Evolutionary conservation across 306 rosid genomes (phyloP).

Genomic region (Sindora glabra): DNA sequence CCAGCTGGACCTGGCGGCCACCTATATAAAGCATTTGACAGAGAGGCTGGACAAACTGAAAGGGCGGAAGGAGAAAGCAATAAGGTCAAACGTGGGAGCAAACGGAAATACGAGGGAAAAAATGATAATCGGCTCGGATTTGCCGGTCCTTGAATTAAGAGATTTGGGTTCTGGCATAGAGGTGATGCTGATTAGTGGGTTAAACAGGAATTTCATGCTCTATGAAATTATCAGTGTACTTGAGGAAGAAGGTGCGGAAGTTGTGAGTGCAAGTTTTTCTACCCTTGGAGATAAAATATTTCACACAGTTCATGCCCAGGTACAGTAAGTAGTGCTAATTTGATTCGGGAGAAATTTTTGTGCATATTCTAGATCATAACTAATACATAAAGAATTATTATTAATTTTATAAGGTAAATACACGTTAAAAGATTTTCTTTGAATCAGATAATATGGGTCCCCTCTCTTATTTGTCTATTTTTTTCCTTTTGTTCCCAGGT

Average conservation of each 20-base stretch:
- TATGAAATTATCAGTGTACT: conserved; percentile 42
- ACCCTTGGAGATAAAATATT: conserved; percentile 37
- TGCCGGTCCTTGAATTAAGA: conserved; percentile 41
- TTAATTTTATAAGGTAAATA: no score
- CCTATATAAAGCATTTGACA: conserved; percentile 39
- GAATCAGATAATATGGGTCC: background rate
- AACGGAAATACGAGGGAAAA: background rate
- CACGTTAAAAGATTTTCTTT: no score
- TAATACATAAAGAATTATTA: no score
- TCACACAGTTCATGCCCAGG: conserved; percentile 59
- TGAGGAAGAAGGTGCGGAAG: conserved; percentile 72
- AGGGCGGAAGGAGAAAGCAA: conserved; percentile 34
- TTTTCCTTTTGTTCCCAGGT: conserved; percentile 23
- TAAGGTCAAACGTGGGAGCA: background rate
- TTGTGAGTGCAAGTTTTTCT: conserved; percentile 39
- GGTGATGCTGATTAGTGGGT: conserved; percentile 43
- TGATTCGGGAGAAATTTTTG: no score
- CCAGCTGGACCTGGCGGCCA: conserved; percentile 38
- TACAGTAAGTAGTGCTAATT: no score
- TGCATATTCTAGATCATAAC: no score
- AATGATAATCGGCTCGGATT: background rate
- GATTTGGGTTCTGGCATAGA: conserved; percentile 46
- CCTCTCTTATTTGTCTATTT: background rate
- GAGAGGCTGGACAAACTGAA: conserved; percentile 46
- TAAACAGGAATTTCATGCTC: conserved; percentile 44